phyloP scores from a whole-genome alignment of 352 stramenopile species.

The Globisporangium yorkense region DNA sequence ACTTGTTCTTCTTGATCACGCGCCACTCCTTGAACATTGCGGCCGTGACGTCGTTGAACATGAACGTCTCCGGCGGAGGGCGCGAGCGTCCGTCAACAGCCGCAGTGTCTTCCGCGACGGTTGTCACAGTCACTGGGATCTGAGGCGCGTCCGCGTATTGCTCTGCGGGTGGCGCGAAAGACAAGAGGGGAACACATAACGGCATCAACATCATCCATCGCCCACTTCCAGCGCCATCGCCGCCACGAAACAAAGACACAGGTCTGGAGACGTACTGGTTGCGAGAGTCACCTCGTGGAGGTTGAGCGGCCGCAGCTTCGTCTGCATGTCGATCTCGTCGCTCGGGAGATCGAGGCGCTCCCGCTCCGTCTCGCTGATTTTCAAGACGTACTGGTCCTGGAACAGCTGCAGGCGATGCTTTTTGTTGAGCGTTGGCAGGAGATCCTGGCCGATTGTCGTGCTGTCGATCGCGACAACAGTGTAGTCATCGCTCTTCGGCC shows the following conservation, averaged over 20 bases:
- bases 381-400: conserved; percentile 86
- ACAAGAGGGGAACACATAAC: not conserved
- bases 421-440: conserved; percentile 84
- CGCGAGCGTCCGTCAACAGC: conserved; percentile 64
- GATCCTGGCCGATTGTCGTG: conserved; percentile 71
- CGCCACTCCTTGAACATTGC: conserved; percentile 90
- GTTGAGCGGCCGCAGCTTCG: conserved; percentile 73
- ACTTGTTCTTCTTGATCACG: conserved; percentile 91
- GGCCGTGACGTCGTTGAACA: conserved; percentile 88
- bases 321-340: conserved; percentile 87
- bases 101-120: conserved; percentile 54
- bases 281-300: conserved; percentile 84
- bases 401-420: conserved; percentile 83
- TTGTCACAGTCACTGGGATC: conserved; percentile 57
- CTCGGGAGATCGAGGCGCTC: conserved; percentile 75
- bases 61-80: conserved; percentile 82
- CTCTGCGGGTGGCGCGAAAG: conserved; percentile 30
- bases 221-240: not conserved
- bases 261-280: conserved; percentile 46
- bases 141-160: conserved; percentile 83
- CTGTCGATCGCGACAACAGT: conserved; percentile 81
- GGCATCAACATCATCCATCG: not conserved
- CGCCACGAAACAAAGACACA: not conserved
- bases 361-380: conserved; percentile 81
- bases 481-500: conserved; percentile 87